Base-by-base conservation (phyloP, 352 stramenopile genomes). In the Phytophthora citrophthora region DNA sequence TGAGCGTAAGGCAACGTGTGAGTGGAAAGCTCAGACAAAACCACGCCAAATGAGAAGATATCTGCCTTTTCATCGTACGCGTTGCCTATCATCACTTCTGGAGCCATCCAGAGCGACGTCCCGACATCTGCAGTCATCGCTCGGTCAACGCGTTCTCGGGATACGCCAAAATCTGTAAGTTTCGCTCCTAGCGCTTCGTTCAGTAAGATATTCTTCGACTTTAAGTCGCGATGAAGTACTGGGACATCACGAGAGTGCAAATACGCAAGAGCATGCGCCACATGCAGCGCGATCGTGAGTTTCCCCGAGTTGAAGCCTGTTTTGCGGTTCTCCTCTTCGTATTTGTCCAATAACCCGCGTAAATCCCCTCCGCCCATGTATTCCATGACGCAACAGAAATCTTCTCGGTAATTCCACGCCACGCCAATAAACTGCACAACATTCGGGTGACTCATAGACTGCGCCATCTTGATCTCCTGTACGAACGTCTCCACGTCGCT, bases 151-250 rank as follows among this genome's bases (percentile, higher is more conserved):
- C 60, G 60, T 40, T 82, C 70, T 15, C 76, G 56, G 0, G 72
- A 79, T 18, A 81, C 71, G 13, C 79, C 79, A 74, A 90, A 90
- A 59, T 90, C 81, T 26, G 72, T 89, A 46, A 90, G 61, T 48
- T 90, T 90, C 10, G 79, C 79, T 12, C 81, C 64, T 47, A 83
- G 31, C 0, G 77, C 63, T 20, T 54, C 27, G 41, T 78, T 86
- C 8, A 86, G 67, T 39, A 83, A 16, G 4, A 66, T 66, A 41
- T 66, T 66, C 48, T 66, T 66, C 26, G 58, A 66, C 40, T 66
- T 66, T 60, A 78, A 57, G 34, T 78, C 70, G 0, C 70, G 70
- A 62, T 79, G 71, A 6, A 79, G 61, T 24, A 83, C 60, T 36
- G 69, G 68, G 10, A 66, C 69, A 23, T 62, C 64, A 2, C 71